Percentiles rank a stretch among this genome's conserved stretches.
phyloP scores from a whole-genome alignment of 306 rosid genomes.

The Abrus pulchellus region DNA sequence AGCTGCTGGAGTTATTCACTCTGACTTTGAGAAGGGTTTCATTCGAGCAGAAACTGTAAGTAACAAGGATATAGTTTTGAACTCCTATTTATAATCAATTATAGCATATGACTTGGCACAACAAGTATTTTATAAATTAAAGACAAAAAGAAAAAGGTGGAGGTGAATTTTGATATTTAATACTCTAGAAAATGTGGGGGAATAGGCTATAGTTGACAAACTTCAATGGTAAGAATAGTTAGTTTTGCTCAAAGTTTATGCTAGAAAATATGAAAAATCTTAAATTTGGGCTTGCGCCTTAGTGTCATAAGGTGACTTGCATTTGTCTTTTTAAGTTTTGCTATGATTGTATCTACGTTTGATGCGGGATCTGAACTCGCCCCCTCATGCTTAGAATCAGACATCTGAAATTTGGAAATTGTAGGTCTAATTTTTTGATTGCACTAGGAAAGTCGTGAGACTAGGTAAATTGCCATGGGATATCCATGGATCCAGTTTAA shows the following conservation, averaged over 20 bases:
- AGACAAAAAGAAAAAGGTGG: not conserved
- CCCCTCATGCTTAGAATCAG: no score
- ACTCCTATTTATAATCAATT: not conserved
- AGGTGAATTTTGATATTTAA: conserved; percentile 11
- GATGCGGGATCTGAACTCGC: no score
- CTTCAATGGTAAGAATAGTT: not conserved
- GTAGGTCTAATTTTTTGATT: no score
- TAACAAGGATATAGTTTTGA: conserved; percentile 33
- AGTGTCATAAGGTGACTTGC: no score
- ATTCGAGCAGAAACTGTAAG: conserved; percentile 98
- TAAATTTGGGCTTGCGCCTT: no score
- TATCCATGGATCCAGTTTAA: no score
- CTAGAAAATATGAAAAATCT: not conserved
- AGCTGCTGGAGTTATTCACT: conserved; percentile 99
- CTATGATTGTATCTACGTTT: no score
- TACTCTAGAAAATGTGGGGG: conserved; percentile 12
- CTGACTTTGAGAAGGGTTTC: conserved; percentile 99
- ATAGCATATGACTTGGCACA: conserved; percentile 30
- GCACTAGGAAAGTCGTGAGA: no score
- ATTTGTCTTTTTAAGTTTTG: no score
- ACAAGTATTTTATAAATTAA: conserved; percentile 2
- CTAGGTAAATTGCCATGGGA: no score
- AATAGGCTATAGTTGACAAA: conserved; percentile 13
- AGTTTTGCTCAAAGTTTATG: conserved; percentile 1
- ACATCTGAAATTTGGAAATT: no score